Percentiles rank a stretch among this genome's conserved stretches.
phyloP scores from a whole-genome alignment of 306 rosid genomes.

The Cicer yamashitae region DNA sequence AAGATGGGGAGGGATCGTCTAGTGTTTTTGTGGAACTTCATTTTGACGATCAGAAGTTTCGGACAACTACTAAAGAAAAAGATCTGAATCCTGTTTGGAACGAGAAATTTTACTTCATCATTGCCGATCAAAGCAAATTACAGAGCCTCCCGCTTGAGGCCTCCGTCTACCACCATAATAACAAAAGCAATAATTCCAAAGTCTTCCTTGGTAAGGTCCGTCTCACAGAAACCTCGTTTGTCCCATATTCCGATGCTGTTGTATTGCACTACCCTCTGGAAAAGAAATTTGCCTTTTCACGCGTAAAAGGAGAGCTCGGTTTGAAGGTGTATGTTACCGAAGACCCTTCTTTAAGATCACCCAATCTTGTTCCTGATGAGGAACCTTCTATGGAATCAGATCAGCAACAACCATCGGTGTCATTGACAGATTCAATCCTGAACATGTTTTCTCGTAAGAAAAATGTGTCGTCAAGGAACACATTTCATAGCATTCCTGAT shows the following conservation, averaged over 20 bases:
- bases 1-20: constrained; percentile 80
- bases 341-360: constrained; percentile 71
- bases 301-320: constrained; percentile 89
- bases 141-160: constrained; percentile 68
- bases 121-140: constrained; percentile 68
- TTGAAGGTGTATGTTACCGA: constrained; percentile 88
- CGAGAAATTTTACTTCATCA: constrained; percentile 77
- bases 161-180: constrained; percentile 52
- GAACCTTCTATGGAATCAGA: constrained; percentile 56
- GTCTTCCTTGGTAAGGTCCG: constrained; percentile 77
- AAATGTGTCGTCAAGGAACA: constrained; percentile 53
- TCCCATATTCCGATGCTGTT: constrained; percentile 80
- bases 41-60: constrained; percentile 74
- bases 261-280: constrained; percentile 90
- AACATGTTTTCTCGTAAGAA: constrained; percentile 62
- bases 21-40: constrained; percentile 79
- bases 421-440: constrained; percentile 50
- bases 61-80: constrained; percentile 71
- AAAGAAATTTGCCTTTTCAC: constrained; percentile 61
- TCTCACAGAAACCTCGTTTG: constrained; percentile 86
- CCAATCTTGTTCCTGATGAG: constrained; percentile 64
- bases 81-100: constrained; percentile 93
- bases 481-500: constrained; percentile 74
- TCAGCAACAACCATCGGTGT: constrained; percentile 46
- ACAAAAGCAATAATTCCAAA: constrained; percentile 52